Percentiles rank a stretch among this genome's conserved stretches.
phyloP scores from a whole-genome alignment of 73 alveolate species.

The Paramecium bursaria region DNA sequence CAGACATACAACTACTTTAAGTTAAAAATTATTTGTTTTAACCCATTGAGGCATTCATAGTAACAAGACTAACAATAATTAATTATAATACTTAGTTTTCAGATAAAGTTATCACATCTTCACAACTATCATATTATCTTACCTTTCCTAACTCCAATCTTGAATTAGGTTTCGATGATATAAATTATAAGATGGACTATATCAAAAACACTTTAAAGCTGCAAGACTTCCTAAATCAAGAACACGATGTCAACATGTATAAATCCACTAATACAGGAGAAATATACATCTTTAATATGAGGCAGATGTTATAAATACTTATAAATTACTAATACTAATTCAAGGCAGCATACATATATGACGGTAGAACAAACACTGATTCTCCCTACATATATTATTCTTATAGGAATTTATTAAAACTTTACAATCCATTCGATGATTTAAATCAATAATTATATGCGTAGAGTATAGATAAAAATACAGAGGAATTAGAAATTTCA shows the following conservation, averaged over 20 bases:
- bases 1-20: background rate
- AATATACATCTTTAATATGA: background rate
- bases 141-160: slow-evolving; percentile 30
- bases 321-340: slow-evolving; percentile 8
- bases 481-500: background rate
- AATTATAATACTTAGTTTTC: background rate
- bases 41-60: slow-evolving; percentile 17
- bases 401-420: slow-evolving; percentile 20
- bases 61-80: slow-evolving; percentile 25
- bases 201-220: background rate
- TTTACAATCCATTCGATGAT: slow-evolving; percentile 18
- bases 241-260: background rate
- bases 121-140: background rate
- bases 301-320: background rate
- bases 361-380: slow-evolving; percentile 29
- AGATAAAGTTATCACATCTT: background rate
- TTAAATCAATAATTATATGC: background rate
- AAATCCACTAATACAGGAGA: background rate
- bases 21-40: slow-evolving; percentile 12
- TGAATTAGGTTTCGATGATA: slow-evolving; percentile 35
- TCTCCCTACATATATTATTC: slow-evolving; percentile 45
- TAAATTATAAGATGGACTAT: background rate
- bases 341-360: slow-evolving; percentile 29
- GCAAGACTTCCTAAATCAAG: background rate
- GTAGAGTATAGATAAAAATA: background rate